Evolutionary conservation across 345 rosid species (phyloP), one percentile per base, ranked within the genome.

Genomic region (Dovyalis caffra): DNA sequence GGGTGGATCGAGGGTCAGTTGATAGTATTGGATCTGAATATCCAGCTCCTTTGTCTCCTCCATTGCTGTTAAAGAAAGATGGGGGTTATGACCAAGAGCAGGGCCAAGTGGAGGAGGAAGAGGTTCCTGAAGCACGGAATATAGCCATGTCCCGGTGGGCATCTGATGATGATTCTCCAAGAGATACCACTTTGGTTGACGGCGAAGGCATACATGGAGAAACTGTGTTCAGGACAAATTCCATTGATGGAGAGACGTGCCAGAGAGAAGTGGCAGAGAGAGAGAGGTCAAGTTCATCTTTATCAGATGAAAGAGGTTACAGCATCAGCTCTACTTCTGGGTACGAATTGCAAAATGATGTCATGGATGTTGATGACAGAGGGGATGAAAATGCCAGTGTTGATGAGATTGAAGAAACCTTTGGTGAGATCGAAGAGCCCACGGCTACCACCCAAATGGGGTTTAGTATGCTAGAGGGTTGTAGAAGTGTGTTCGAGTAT

Each of bases 61-160:
- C 47, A n/a, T 66, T 57, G 33, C 70, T 56, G 38, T 45, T n/a
- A 34, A 69, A 69, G 15, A 64, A 78, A n/a, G 29, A 51, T 61
- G 74, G 21, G 71, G 56, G 8, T 70, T 84, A 74, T 82, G 86
- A 74, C 28, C 63, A 51, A 64, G 81, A 81, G 26, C 76, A 81
- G 29, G 76, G 68, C 72, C 79, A 77, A 72, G 67, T 76, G 73
- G 89, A 78, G 78, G 84, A 85, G 73, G 90, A 85, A 21, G 84
- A 77, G 53, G 67, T 84, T 76, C 63, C 72, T 38, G 85, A 74
- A 15, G 77, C 76, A 26, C 83, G 84, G 18, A 83, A 69, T 79
- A 64, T 88, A 65, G 84, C 83, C 40, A 80, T 71, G 73, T 95
- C 94, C 3, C 84, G 92, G 14, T 92, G 99, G 99, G 95, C 83